These are phyloP conservation scores for Phoma herbarum DNA, from an alignment of 2,329 filamentous ascomycete genomes.

Conservation along the genomic window DNA sequence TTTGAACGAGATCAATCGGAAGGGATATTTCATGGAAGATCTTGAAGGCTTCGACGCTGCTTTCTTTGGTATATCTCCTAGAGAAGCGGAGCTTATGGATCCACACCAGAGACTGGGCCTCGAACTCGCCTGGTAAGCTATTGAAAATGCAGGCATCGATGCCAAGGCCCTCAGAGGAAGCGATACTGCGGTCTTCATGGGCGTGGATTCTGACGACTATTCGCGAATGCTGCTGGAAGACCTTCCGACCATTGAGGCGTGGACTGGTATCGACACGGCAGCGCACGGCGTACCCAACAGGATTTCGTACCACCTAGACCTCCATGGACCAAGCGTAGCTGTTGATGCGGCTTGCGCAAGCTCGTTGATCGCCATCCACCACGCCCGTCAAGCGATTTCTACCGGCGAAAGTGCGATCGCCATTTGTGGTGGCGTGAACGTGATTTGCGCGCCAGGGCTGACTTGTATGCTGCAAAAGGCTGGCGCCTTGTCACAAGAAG, in stretches of 20 bases:
- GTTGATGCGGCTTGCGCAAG: constrained; percentile 50
- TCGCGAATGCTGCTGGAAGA: constrained; percentile 45
- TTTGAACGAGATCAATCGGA: constrained; percentile 32
- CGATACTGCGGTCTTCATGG: constrained; percentile 39
- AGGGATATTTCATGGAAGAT: constrained; percentile 46
- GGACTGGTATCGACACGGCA: constrained; percentile 54
- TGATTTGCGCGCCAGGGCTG: constrained; percentile 44
- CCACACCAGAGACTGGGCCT: constrained; percentile 38
- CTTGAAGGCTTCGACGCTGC: constrained; percentile 38
- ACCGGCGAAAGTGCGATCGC: constrained; percentile 34
- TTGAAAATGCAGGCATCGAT: constrained; percentile 38
- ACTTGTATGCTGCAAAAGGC: constrained; percentile 42
- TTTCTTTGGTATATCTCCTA: constrained; percentile 44
- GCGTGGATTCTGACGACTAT: constrained; percentile 34
- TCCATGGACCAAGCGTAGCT: constrained; percentile 54
- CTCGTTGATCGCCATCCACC: constrained; percentile 46
- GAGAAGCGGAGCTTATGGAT: constrained; percentile 41
- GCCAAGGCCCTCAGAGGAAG: constrained; percentile 28
- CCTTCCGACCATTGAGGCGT: constrained; percentile 48
- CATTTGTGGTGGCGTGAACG: constrained; percentile 45
- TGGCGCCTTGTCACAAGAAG: constrained; percentile 41
- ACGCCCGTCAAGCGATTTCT: constrained; percentile 42
- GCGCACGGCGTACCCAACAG: constrained; percentile 50
- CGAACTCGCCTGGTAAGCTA: constrained; percentile 39
- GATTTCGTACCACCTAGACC: constrained; percentile 47